Percentiles rank a stretch among this genome's conserved stretches.
phyloP scores from a whole-genome alignment of 768 basidiomycete species.

The Boletus eberwhitei region DNA sequence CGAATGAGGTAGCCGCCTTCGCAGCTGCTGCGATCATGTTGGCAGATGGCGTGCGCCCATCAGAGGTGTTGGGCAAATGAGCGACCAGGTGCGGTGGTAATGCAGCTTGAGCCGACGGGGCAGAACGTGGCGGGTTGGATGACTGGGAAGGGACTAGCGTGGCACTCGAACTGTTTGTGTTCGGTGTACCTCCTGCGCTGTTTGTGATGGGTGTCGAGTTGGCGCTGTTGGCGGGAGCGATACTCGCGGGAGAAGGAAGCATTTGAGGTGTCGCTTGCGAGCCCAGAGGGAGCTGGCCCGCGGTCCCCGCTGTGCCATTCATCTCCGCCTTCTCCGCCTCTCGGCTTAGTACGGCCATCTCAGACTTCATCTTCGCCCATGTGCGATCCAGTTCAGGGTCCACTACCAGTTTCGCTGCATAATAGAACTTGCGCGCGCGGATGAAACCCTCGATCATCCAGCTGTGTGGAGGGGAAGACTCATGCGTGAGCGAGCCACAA shows the following conservation, averaged over 20 bases:
- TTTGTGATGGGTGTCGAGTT: constrained; percentile 70
- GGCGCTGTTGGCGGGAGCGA: constrained; percentile 62
- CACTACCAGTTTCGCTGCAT: constrained; percentile 32
- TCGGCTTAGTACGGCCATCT: constrained; percentile 31
- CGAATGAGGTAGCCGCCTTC: constrained; percentile 29
- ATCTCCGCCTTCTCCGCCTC: constrained; percentile 37
- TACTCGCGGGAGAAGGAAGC: constrained; percentile 77
- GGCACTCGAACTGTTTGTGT: constrained; percentile 29
- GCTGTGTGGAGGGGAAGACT: constrained; percentile 38
- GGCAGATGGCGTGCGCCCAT: constrained; percentile 28
- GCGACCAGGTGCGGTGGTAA: constrained; percentile 37
- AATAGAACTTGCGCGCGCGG: constrained; percentile 48
- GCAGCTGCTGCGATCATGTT: constrained; percentile 31
- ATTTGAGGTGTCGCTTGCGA: constrained; percentile 58
- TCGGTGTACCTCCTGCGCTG: constrained; percentile 55
- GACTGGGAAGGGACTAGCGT: constrained; percentile 26
- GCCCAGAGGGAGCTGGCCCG: constrained; percentile 25
- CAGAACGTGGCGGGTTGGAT: constrained; percentile 28
- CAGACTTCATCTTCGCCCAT: constrained; percentile 33
- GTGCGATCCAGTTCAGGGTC: constrained; percentile 35
- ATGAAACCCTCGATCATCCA: constrained; percentile 80
- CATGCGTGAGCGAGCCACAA: constrained; percentile 26
- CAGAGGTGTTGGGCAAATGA: constrained; percentile 29
- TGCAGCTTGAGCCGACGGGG: constrained; percentile 34
- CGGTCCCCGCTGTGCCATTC: constrained; percentile 25